These are phyloP conservation scores for Nymphaea thermarum DNA, from an alignment of 164 flowering plant genomes.

Conservation along the genomic window DNA sequence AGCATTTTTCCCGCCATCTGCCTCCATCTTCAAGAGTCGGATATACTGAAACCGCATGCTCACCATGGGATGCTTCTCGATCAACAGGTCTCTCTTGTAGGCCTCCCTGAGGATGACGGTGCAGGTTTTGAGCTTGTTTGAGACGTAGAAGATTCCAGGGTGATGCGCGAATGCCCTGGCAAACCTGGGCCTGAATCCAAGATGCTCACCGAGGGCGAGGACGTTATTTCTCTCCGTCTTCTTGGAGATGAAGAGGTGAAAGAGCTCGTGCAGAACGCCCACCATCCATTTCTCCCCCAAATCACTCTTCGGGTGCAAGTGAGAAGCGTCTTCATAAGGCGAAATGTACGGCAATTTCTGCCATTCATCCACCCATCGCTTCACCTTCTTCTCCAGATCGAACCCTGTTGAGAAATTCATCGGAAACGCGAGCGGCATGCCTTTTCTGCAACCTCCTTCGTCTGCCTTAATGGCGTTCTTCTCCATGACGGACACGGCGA, in stretches of 20 bases:
- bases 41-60: constrained; percentile 52
- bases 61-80: constrained; percentile 66
- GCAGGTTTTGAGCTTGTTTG: constrained; percentile 58
- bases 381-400: constrained; percentile 62
- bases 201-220: constrained; percentile 48
- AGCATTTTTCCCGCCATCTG: constrained; percentile 17
- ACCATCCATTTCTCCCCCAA: constrained; percentile 82
- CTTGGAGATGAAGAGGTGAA: constrained; percentile 61
- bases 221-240: constrained; percentile 58
- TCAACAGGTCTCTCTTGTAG: constrained; percentile 57
- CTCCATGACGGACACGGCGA: constrained; percentile 52
- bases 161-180: constrained; percentile 61
- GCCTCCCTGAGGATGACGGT: constrained; percentile 83
- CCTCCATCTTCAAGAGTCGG: constrained; percentile 55
- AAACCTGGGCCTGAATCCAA: constrained; percentile 65
- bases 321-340: constrained; percentile 75
- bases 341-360: constrained; percentile 83
- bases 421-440: constrained; percentile 43
- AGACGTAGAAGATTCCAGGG: constrained; percentile 82
- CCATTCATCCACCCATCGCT: constrained; percentile 76
- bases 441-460: constrained; percentile 20
- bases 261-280: constrained; percentile 69
- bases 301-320: constrained; percentile 48
- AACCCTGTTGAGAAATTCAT: constrained; percentile 56
- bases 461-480: constrained; percentile 18